Evolutionary conservation across 371 early-diverging fungal species (phyloP), one percentile per base, ranked within the genome.

Genomic region (Saksenaea oblongispora): DNA sequence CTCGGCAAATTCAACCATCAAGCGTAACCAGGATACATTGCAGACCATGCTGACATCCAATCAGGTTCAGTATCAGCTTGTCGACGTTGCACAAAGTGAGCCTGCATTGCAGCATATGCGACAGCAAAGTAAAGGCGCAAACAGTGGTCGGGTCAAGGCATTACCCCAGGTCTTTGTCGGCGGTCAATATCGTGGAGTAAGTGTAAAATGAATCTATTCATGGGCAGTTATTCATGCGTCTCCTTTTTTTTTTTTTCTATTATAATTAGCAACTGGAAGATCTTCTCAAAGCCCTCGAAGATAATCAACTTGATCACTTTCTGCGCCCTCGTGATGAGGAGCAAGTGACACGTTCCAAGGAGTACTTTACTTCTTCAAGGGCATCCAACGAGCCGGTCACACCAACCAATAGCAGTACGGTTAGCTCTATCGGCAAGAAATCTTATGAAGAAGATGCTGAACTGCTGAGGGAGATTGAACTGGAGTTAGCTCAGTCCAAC

Each of bases 111-210:
- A 74, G 26, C 77, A 77, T 18, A 77, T 77, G 74, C 65, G 73
- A 34, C 66, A 34, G 27, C 62, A 63, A 36, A 68, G 51, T 24
- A 51, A 47, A 41, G 69, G 66, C 34, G 39, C 61, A 28, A 27
- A 59, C 15, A 58, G 59, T 31, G 64, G 73, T 37, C 54, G 65
- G 54, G 24, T 66, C n/a, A 51, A 64, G 56, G 54, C 62, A n/a
- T 44, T 78, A 31, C 79, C 79, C 18, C 73, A 71, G 42, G 67
- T 78, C 26, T 78, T 78, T 68, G 73, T 78, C 22, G 79, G 79
- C 27, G 79, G 79, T 13, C 60, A 66, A 28, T 78, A 71, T 59
- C 66, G 70, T 28, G 74, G 74, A 26, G 77, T 77, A 66, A 71
- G 73, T 67, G 13, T 1, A 7, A 44, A 44, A n/a, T 1, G 44